Conservation (phyloP, 208 protist species). For the Leishmania major region DNA sequence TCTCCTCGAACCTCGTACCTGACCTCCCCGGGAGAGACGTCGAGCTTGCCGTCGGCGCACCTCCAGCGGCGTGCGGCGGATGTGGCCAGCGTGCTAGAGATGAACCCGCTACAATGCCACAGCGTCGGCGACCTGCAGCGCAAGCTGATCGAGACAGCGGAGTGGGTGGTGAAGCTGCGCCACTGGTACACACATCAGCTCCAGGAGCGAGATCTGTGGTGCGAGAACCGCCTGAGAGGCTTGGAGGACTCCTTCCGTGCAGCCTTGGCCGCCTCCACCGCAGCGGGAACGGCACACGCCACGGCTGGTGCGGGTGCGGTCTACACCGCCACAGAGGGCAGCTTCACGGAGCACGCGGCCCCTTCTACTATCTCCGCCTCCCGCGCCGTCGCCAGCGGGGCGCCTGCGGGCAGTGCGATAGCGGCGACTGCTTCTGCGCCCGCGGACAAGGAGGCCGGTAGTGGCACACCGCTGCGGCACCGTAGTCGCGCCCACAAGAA, state of each 20-base stretch:
- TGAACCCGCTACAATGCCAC: slow-evolving; percentile 57
- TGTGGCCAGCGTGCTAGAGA: slow-evolving; percentile 49
- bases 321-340: background rate
- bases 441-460: background rate
- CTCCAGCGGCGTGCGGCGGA: slow-evolving; percentile 54
- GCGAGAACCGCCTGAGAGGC: slow-evolving; percentile 49
- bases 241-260: slow-evolving; percentile 26
- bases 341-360: background rate
- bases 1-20: slow-evolving; percentile 21
- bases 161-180: slow-evolving; percentile 50
- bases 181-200: slow-evolving; percentile 58
- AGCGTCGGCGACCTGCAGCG: slow-evolving; percentile 57
- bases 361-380: background rate
- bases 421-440: background rate
- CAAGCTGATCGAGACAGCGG: slow-evolving; percentile 64
- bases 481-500: background rate
- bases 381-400: background rate
- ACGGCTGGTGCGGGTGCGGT: background rate
- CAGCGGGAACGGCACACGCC: background rate
- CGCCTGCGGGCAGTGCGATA: background rate
- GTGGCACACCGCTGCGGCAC: background rate
- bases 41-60: slow-evolving; percentile 25
- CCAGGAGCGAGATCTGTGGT: slow-evolving; percentile 47
- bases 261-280: background rate
- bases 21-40: slow-evolving; percentile 24